Percentiles rank a stretch among this genome's conserved stretches.
Evolutionary conservation across 2,329 filamentous ascomycete genomes (phyloP).

Genomic region (Nectriaceae sp.): DNA sequence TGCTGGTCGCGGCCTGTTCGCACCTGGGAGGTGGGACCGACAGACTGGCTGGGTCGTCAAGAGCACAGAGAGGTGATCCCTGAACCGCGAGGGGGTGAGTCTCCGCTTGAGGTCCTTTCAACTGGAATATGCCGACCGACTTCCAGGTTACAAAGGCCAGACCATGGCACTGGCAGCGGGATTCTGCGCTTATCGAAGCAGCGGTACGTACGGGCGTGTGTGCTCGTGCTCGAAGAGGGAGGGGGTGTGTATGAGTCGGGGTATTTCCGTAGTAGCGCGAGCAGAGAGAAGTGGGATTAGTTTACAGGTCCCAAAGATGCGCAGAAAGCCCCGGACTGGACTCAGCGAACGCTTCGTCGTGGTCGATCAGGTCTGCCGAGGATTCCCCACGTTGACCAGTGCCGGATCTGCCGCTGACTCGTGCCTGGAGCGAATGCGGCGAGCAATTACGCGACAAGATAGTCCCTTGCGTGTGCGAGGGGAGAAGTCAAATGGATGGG

Average conservation of each 20-base stretch:
- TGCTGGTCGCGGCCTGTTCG: constrained; percentile 1
- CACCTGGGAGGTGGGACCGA: constrained; percentile 22
- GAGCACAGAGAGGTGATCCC: neutral
- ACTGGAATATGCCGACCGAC: neutral
- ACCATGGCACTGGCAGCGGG: constrained; percentile 27
- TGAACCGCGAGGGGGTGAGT: neutral
- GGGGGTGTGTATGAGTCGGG: constrained; percentile 33
- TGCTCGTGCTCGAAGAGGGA: constrained; percentile 15
- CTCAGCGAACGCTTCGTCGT: constrained; percentile 16
- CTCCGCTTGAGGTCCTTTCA: neutral
- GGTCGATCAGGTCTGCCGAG: constrained; percentile 31
- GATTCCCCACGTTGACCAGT: constrained; percentile 32
- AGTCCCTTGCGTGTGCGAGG: constrained; percentile 1
- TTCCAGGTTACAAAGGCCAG: constrained; percentile 9
- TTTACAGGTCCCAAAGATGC: constrained; percentile 23
- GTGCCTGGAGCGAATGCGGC: constrained; percentile 31
- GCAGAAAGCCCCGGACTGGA: no score
- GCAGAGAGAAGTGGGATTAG: constrained; percentile 24
- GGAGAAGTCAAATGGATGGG: constrained; percentile 12
- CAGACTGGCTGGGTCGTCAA: constrained; percentile 18
- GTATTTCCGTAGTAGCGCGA: constrained; percentile 36
- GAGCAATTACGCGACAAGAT: constrained; percentile 26
- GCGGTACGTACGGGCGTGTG: constrained; percentile 31
- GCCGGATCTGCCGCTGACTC: constrained; percentile 37
- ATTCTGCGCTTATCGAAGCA: constrained; percentile 34